phyloP scores from a whole-genome alignment of 2,329 filamentous ascomycete species.

The Stachybotrys elegans region DNA sequence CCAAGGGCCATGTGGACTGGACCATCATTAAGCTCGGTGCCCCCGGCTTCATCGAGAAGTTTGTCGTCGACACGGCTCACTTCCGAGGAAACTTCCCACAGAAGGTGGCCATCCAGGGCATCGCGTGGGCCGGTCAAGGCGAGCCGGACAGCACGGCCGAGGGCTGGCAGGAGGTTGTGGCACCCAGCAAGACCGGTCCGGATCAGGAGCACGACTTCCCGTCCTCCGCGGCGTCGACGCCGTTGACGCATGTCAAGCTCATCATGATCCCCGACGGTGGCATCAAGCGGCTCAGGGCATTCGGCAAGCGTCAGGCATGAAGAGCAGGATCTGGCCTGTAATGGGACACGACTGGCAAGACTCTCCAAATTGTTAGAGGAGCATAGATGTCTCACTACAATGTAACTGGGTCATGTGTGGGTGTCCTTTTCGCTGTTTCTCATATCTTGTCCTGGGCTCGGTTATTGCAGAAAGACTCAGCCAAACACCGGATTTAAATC shows the following conservation, averaged over 20 bases:
- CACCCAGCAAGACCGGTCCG: constrained; percentile 63
- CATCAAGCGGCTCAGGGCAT: constrained; percentile 71
- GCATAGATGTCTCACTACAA: too few relatives aligned
- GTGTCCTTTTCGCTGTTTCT: too few relatives aligned
- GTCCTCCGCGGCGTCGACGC: constrained; percentile 48
- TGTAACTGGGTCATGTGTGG: too few relatives aligned
- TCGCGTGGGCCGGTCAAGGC: constrained; percentile 48
- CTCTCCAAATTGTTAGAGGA: too few relatives aligned
- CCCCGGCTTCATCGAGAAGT: constrained; percentile 56
- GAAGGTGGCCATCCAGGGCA: constrained; percentile 62
- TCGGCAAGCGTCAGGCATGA: constrained; percentile 21
- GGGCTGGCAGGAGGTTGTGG: constrained; percentile 62
- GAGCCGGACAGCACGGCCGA: constrained; percentile 52
- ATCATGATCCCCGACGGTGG: constrained; percentile 92
- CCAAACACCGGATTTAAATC: too few relatives aligned
- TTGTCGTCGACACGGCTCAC: constrained; percentile 76
- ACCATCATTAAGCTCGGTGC: constrained; percentile 70
- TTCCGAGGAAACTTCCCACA: constrained; percentile 83
- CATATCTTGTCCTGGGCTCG: too few relatives aligned
- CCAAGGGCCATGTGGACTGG: constrained; percentile 72
- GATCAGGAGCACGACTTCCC: constrained; percentile 68
- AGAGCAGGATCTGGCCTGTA: too few relatives aligned
- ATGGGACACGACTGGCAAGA: too few relatives aligned
- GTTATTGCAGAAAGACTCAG: too few relatives aligned
- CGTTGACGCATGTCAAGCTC: constrained; percentile 80